Conservation (phyloP, 2,329 filamentous ascomycete genomes). For the Exophiala mesophila region DNA sequence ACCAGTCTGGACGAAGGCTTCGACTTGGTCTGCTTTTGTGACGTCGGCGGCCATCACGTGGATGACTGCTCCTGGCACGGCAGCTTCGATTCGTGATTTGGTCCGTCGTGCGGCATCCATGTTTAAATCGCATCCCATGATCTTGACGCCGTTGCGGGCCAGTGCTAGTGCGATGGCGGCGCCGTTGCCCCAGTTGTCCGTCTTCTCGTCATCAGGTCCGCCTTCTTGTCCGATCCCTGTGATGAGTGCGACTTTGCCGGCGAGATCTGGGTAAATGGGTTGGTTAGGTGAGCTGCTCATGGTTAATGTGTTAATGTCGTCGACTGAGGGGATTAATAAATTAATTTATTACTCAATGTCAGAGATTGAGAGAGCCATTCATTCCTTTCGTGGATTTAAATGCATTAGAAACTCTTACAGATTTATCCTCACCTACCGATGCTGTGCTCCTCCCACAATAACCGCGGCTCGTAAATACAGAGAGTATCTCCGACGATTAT, state of each 20-base stretch:
- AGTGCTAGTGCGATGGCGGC: conserved; percentile 17
- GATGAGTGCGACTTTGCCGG: conserved; percentile 16
- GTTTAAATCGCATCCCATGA: conserved; percentile 20
- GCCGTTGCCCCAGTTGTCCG: conserved; percentile 18
- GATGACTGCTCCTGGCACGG: conserved; percentile 11
- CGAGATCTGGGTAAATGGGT: conserved; percentile 15
- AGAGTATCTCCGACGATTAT: too few relatives aligned
- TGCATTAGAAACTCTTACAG: too few relatives aligned
- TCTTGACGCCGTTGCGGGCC: conserved; percentile 16
- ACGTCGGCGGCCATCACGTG: conserved; percentile 13
- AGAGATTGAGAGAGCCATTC: too few relatives aligned
- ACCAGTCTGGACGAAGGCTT: conserved; percentile 50
- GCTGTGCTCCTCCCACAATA: too few relatives aligned
- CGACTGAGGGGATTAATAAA: too few relatives aligned
- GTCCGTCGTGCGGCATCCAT: conserved; percentile 11
- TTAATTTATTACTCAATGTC: too few relatives aligned
- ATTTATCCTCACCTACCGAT: too few relatives aligned
- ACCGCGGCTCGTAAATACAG: too few relatives aligned
- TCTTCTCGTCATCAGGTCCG: neutral
- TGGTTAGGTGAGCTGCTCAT: neutral
- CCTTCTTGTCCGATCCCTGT: conserved; percentile 18
- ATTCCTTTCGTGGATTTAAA: too few relatives aligned
- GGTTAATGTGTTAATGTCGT: neutral
- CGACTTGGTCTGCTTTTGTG: conserved; percentile 45
- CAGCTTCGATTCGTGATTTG: conserved; percentile 9